Conservation (phyloP, 768 basidiomycete genomes). For the Naematelia encephala region DNA sequence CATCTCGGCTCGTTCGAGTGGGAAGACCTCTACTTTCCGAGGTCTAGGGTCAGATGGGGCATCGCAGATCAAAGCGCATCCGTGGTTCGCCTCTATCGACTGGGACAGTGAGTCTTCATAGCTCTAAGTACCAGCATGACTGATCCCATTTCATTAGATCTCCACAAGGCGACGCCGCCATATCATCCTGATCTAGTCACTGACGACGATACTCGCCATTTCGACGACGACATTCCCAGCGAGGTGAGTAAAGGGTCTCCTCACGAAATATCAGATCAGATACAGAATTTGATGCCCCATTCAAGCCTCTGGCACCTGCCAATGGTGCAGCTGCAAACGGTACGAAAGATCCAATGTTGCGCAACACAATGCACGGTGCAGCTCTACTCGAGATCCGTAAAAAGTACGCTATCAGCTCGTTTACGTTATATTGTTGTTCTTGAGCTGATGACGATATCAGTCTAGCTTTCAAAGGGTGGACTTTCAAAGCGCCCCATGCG, state of each 20-base stretch:
- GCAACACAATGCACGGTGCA: slow-evolving; percentile 77
- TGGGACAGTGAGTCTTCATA: slow-evolving; percentile 62
- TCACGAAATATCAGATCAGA: neutral
- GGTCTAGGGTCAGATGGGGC: slow-evolving; percentile 66
- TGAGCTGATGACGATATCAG: slow-evolving; percentile 15
- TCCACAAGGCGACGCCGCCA: slow-evolving; percentile 78
- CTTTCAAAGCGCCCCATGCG: slow-evolving; percentile 42
- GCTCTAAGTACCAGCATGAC: neutral
- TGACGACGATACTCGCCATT: slow-evolving; percentile 88
- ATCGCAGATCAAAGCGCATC: slow-evolving; percentile 81
- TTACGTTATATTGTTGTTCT: neutral
- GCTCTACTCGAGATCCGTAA: slow-evolving; percentile 87
- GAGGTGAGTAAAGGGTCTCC: slow-evolving; percentile 62
- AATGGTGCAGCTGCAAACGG: slow-evolving; percentile 74
- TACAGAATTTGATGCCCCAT: neutral
- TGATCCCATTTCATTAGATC: slow-evolving; percentile 51
- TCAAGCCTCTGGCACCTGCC: slow-evolving; percentile 78
- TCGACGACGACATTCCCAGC: slow-evolving; percentile 87
- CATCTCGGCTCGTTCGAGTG: slow-evolving; percentile 1
- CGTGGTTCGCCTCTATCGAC: slow-evolving; percentile 88
- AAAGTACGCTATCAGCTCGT: slow-evolving; percentile 48
- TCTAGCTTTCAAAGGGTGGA: slow-evolving; percentile 51
- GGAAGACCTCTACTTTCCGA: neutral
- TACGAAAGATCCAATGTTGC: slow-evolving; percentile 83
- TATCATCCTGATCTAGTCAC: slow-evolving; percentile 79